Conservation (phyloP, 352 stramenopile genomes). For the Pythium pectinolyticum region DNA sequence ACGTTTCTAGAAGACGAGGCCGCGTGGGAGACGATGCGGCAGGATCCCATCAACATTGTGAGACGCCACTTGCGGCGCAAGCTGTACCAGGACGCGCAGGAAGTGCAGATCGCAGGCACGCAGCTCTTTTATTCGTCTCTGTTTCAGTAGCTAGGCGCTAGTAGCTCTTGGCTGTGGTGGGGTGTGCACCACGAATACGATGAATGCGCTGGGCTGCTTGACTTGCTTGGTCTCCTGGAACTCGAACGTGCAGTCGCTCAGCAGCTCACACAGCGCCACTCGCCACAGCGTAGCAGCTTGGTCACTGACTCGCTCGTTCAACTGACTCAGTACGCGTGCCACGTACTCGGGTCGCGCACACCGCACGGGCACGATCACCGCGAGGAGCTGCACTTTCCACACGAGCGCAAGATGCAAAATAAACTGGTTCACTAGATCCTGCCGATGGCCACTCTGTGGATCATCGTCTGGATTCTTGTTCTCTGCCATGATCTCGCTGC, state of each 20-base stretch:
- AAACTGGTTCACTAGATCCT: conserved; percentile 61
- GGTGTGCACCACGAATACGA: not conserved
- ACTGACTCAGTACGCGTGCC: conserved; percentile 32
- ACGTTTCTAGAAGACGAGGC: conserved; percentile 56
- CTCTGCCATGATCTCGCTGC: conserved; percentile 10
- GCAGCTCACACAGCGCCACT: conserved; percentile 31
- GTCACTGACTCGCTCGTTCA: conserved; percentile 14
- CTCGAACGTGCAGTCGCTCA: conserved; percentile 57
- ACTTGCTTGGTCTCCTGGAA: conserved; percentile 59
- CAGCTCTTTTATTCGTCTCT: conserved; percentile 69
- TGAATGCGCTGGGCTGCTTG: conserved; percentile 61
- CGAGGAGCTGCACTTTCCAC: conserved; percentile 55
- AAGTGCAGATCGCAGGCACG: conserved; percentile 61
- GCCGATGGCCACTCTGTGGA: no score
- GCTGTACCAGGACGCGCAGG: conserved; percentile 56
- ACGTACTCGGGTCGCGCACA: conserved; percentile 48
- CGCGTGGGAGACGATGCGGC: conserved; percentile 63
- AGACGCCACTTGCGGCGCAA: conserved; percentile 52
- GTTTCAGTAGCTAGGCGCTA: conserved; percentile 37
- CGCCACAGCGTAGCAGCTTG: conserved; percentile 24
- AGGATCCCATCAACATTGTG: conserved; percentile 70
- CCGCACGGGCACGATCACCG: conserved; percentile 70
- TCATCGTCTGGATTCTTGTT: conserved; percentile 16
- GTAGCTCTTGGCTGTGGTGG: no score
- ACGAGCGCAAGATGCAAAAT: conserved; percentile 42